Percentiles rank a stretch among this genome's conserved stretches.
Evolutionary conservation across 495 filamentous ascomycete species (phyloP).

Genomic region (Usnea hakonensis): DNA sequence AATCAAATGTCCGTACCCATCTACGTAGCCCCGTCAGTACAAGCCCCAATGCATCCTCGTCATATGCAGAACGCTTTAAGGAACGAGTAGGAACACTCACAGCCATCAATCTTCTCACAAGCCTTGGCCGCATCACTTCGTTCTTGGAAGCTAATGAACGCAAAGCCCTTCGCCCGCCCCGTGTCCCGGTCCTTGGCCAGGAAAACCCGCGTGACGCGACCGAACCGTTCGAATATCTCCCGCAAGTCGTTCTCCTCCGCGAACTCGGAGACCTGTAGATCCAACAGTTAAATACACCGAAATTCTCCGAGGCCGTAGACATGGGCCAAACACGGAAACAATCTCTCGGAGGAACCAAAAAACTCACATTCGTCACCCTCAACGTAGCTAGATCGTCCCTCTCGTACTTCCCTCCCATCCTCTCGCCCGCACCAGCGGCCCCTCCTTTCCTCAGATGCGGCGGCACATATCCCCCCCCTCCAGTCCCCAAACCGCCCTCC

Average conservation of each 20-base stretch:
- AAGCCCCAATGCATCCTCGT: conserved; percentile 20
- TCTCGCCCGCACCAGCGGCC: conserved; percentile 58
- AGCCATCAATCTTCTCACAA: conserved; percentile 97
- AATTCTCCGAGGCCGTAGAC: too few species aligned
- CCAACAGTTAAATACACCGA: too few species aligned
- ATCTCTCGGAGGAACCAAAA: not conserved
- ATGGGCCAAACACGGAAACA: too few species aligned
- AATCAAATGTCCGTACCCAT: conserved; percentile 85
- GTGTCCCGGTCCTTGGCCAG: conserved; percentile 95
- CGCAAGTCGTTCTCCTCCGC: conserved; percentile 91
- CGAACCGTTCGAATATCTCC: conserved; percentile 96
- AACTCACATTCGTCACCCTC: conserved; percentile 89
- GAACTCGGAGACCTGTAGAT: conserved; percentile 77
- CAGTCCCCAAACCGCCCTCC: conserved; percentile 55
- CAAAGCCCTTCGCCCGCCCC: conserved; percentile 90
- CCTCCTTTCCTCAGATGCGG: conserved; percentile 76
- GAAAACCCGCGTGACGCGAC: conserved; percentile 93
- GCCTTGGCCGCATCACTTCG: conserved; percentile 80
- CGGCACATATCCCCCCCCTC: conserved; percentile 78
- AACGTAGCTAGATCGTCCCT: conserved; percentile 94
- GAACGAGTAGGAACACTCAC: conserved; percentile 41
- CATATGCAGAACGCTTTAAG: not conserved
- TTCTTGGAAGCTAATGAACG: conserved; percentile 93
- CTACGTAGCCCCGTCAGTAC: conserved; percentile 30
- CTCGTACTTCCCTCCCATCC: conserved; percentile 92